Percentiles rank a stretch among this genome's conserved stretches.
These are phyloP conservation scores for Colletotrichum aenigma DNA, from an alignment of 2,329 filamentous ascomycete species.

Conservation along the genomic window DNA sequence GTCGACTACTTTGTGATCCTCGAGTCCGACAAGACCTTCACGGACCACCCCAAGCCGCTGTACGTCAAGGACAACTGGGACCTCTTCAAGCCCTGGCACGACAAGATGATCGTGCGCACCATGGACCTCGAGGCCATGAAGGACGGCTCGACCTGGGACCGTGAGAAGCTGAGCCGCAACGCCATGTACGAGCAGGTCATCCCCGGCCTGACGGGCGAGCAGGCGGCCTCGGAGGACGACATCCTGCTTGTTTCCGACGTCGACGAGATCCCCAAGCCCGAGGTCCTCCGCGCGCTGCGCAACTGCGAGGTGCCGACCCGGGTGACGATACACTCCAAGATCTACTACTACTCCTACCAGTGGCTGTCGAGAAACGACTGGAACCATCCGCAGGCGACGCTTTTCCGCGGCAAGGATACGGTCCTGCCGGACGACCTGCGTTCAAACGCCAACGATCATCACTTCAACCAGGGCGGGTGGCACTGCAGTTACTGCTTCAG, in stretches of 20 bases:
- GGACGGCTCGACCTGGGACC: conserved; percentile 45
- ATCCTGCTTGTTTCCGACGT: conserved; percentile 65
- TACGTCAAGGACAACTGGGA: conserved; percentile 56
- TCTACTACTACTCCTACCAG: conserved; percentile 65
- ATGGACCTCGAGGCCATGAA: conserved; percentile 21
- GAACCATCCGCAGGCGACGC: conserved; percentile 65
- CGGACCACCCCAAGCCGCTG: conserved; percentile 59
- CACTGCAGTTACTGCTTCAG: conserved; percentile 67
- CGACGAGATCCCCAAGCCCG: conserved; percentile 62
- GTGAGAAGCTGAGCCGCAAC: conserved; percentile 59
- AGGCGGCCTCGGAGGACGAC: conserved; percentile 52
- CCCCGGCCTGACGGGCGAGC: conserved; percentile 44
- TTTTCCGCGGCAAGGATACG: conserved; percentile 49
- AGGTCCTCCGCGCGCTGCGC: conserved; percentile 51
- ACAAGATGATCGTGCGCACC: conserved; percentile 63
- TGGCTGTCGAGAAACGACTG: conserved; percentile 53
- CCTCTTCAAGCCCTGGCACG: conserved; percentile 54
- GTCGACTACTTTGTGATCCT: conserved; percentile 72
- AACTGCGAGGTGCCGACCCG: conserved; percentile 57
- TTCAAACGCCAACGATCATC: conserved; percentile 45
- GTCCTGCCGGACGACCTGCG: conserved; percentile 59
- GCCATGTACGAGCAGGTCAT: conserved; percentile 63
- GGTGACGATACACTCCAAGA: conserved; percentile 53
- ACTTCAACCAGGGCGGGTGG: conserved; percentile 56
- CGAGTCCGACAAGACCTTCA: conserved; percentile 64